Conservation (phyloP, 495 filamentous ascomycete species). For the Physcia stellaris region DNA sequence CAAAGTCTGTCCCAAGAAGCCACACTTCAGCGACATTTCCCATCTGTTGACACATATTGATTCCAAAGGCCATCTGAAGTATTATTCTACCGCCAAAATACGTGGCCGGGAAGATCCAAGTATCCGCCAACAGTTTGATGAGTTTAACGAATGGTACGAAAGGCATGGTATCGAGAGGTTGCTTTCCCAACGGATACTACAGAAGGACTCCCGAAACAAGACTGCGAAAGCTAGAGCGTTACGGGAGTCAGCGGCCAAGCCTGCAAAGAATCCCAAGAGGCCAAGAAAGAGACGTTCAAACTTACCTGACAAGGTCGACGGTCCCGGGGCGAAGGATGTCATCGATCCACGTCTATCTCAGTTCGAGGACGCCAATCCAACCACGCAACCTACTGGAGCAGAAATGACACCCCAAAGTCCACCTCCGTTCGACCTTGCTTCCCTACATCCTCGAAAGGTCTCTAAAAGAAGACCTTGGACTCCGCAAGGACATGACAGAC, state of each 20-base stretch:
- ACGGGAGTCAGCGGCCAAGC: background rate
- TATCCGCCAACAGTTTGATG: conserved; percentile 34
- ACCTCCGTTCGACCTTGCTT: conserved; percentile 2
- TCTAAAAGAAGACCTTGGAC: background rate
- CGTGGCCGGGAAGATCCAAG: conserved; percentile 40
- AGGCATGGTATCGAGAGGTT: conserved; percentile 47
- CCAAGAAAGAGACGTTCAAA: conserved; percentile 1
- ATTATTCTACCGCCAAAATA: conserved; percentile 60
- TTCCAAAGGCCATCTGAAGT: conserved; percentile 71
- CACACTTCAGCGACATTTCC: conserved; percentile 73
- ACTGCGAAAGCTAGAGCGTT: conserved; percentile 1
- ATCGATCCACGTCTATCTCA: conserved; percentile 15
- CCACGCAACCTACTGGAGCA: background rate
- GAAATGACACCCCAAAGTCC: background rate
- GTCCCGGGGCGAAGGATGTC: conserved; percentile 1
- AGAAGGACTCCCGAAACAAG: conserved; percentile 48
- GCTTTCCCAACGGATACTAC: conserved; percentile 53
- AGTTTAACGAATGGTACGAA: conserved; percentile 60
- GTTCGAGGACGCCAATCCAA: background rate
- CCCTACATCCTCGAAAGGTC: conserved; percentile 11
- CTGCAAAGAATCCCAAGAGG: background rate
- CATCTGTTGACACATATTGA: conserved; percentile 79
- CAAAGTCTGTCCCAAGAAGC: conserved; percentile 63
- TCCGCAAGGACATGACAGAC: background rate
- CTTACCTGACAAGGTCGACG: background rate